Evolutionary conservation across 2,329 filamentous ascomycete species (phyloP).

Genomic region (Exophiala aquamarina): DNA sequence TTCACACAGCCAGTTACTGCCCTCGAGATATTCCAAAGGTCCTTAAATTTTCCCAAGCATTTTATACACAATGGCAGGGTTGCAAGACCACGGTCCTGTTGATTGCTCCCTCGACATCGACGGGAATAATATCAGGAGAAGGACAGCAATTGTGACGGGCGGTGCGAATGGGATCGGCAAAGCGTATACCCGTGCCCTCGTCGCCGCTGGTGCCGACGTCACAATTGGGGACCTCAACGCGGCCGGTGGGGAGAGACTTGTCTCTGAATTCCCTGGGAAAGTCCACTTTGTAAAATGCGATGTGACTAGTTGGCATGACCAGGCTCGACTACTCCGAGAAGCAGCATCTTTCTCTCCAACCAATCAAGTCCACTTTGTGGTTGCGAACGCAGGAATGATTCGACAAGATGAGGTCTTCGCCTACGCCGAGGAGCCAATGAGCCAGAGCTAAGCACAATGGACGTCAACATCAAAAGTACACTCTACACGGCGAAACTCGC

Average conservation of each 20-base stretch:
- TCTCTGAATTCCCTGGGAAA: conserved; percentile 26
- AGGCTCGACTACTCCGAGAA: conserved; percentile 31
- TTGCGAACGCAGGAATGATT: conserved; percentile 36
- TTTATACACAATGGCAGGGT: neutral
- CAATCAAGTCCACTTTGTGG: conserved; percentile 32
- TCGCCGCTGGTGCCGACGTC: conserved; percentile 26
- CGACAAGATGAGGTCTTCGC: conserved; percentile 32
- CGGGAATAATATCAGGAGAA: neutral
- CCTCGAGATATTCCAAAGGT: too few relatives aligned
- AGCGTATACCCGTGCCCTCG: conserved; percentile 36
- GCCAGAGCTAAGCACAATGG: conserved; percentile 36
- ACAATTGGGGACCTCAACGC: conserved; percentile 27
- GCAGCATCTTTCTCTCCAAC: conserved; percentile 30
- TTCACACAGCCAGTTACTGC: too few relatives aligned
- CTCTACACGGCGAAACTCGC: conserved; percentile 51
- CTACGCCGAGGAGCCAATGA: conserved; percentile 29
- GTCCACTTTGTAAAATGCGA: conserved; percentile 35
- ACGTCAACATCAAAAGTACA: conserved; percentile 38
- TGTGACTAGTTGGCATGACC: conserved; percentile 34
- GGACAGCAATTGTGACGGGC: conserved; percentile 20
- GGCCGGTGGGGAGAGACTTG: conserved; percentile 25
- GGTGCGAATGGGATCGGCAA: conserved; percentile 39
- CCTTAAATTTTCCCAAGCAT: too few relatives aligned
- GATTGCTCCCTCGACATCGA: conserved; percentile 34
- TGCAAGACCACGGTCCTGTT: conserved; percentile 33